Evolutionary conservation across 495 filamentous ascomycete genomes (phyloP).

Genomic region (Neohortaea acidophila): DNA sequence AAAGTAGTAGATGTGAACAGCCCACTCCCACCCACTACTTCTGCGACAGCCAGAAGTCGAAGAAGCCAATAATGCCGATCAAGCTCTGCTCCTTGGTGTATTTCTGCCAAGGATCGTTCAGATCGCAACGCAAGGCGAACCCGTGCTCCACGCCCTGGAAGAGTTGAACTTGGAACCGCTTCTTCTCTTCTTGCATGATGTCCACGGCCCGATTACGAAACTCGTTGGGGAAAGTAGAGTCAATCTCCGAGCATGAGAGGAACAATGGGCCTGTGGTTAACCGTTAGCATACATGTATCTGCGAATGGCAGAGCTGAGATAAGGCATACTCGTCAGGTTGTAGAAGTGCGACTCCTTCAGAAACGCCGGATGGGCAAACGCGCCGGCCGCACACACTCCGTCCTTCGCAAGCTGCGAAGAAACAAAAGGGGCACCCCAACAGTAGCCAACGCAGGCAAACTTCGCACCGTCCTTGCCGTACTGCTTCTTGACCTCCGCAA

Average conservation of each 20-base stretch:
- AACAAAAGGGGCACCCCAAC: slow-evolving; percentile 32
- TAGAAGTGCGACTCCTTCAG: slow-evolving; percentile 28
- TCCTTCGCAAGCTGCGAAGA: slow-evolving; percentile 21
- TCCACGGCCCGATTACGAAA: slow-evolving; percentile 16
- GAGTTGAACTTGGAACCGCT: slow-evolving; percentile 16
- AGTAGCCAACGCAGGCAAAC: slow-evolving; percentile 29
- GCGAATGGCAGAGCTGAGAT: neutral
- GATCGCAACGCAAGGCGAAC: slow-evolving; percentile 13
- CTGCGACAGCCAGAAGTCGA: slow-evolving; percentile 26
- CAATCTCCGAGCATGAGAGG: slow-evolving; percentile 19
- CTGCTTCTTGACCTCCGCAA: slow-evolving; percentile 19
- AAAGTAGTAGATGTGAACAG: too few relatives aligned
- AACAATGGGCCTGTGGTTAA: slow-evolving; percentile 13
- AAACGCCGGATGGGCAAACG: slow-evolving; percentile 30
- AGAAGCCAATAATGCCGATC: slow-evolving; percentile 26
- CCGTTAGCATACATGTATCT: neutral
- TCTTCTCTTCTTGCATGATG: slow-evolving; percentile 16
- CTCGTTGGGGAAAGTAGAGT: slow-evolving; percentile 18
- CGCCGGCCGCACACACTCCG: slow-evolving; percentile 22
- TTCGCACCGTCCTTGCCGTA: slow-evolving; percentile 24
- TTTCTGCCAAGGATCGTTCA: neutral
- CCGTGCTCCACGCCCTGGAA: slow-evolving; percentile 20
- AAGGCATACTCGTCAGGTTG: slow-evolving; percentile 14
- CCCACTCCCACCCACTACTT: too few relatives aligned
- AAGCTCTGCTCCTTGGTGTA: slow-evolving; percentile 28